Conservation (phyloP, 2,329 filamentous ascomycete genomes). For the Pseudonectria buxi region DNA sequence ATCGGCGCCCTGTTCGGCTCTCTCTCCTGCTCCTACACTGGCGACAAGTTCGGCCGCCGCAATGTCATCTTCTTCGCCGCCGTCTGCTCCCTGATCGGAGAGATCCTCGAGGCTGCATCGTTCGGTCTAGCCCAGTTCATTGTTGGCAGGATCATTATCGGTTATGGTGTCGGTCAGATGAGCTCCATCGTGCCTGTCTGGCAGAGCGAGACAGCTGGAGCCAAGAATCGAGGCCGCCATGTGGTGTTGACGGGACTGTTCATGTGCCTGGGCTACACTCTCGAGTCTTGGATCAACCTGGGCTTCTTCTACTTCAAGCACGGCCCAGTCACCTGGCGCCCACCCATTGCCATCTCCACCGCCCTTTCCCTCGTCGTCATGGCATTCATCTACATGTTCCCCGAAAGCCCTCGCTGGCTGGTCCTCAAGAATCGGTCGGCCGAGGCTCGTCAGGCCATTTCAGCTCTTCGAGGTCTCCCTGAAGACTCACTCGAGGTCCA, state of each 20-base stretch:
- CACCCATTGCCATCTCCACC: slow-evolving; percentile 29
- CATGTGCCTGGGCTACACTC: slow-evolving; percentile 32
- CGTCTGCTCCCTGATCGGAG: slow-evolving; percentile 44
- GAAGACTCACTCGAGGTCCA: slow-evolving; percentile 30
- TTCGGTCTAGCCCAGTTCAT: slow-evolving; percentile 28
- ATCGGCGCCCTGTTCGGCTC: slow-evolving; percentile 52
- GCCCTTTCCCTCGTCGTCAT: slow-evolving; percentile 25
- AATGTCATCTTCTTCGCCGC: slow-evolving; percentile 48
- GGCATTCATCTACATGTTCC: slow-evolving; percentile 25
- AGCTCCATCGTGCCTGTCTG: slow-evolving; percentile 47
- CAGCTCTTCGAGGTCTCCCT: slow-evolving; percentile 30
- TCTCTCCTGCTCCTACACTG: slow-evolving; percentile 33
- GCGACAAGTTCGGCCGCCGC: slow-evolving; percentile 50
- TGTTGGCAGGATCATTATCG: slow-evolving; percentile 43
- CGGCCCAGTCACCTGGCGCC: slow-evolving; percentile 24
- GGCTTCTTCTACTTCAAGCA: slow-evolving; percentile 30
- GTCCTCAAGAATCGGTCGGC: slow-evolving; percentile 24
- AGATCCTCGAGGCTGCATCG: slow-evolving; percentile 46
- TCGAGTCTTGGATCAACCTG: slow-evolving; percentile 38
- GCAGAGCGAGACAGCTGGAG: slow-evolving; percentile 44
- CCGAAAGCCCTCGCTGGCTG: slow-evolving; percentile 30
- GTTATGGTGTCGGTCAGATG: slow-evolving; percentile 46
- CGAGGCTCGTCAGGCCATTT: slow-evolving; percentile 26
- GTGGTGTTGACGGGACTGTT: slow-evolving; percentile 44
- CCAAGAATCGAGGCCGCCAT: slow-evolving; percentile 41